A percentile compares a stretch with the other conserved stretches of the same genome.
Evolutionary conservation across 2,329 filamentous ascomycete genomes (phyloP).

Genomic region (Hansfordia pulvinata): DNA sequence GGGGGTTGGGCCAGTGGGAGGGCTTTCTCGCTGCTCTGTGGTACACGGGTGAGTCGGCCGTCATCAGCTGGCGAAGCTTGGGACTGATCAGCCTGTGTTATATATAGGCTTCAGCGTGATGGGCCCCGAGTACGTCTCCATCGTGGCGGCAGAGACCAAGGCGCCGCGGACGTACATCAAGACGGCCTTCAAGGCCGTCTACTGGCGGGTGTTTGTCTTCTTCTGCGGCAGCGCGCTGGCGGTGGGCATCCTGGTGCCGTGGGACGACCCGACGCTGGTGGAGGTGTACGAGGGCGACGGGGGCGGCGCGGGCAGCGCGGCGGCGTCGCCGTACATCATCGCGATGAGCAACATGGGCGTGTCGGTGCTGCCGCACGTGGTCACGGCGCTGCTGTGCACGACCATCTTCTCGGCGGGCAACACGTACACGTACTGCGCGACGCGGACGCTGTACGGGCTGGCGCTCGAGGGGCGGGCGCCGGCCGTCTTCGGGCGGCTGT

Average conservation of each 20-base stretch:
- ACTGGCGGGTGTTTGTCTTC: constrained; percentile 58
- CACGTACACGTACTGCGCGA: constrained; percentile 21
- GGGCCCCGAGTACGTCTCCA: constrained; percentile 54
- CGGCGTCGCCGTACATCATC: constrained; percentile 31
- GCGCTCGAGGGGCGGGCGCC: constrained; percentile 5
- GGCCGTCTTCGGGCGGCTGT: constrained; percentile 1
- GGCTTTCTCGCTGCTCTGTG: constrained; percentile 1
- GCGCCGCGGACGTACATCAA: constrained; percentile 52
- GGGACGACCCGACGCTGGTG: constrained; percentile 43
- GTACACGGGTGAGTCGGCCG: constrained; percentile 2
- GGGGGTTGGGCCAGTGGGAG: constrained; percentile 38
- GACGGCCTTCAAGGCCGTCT: constrained; percentile 58
- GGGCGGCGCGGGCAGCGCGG: constrained; percentile 37
- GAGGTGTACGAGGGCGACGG: constrained; percentile 35
- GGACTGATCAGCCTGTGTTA: too few species aligned
- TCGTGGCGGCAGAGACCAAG: constrained; percentile 56
- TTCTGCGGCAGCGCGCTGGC: constrained; percentile 56
- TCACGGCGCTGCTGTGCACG: constrained; percentile 26
- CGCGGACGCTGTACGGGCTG: constrained; percentile 4
- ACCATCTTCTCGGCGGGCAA: constrained; percentile 27
- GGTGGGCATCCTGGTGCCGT: constrained; percentile 53
- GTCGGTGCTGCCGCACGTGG: constrained; percentile 21
- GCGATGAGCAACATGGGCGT: constrained; percentile 22
- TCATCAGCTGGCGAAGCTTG: too few species aligned
- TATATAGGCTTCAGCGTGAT: constrained; percentile 42